Conservation (phyloP, 352 stramenopile species). For the Thalassiosira gravida region DNA sequence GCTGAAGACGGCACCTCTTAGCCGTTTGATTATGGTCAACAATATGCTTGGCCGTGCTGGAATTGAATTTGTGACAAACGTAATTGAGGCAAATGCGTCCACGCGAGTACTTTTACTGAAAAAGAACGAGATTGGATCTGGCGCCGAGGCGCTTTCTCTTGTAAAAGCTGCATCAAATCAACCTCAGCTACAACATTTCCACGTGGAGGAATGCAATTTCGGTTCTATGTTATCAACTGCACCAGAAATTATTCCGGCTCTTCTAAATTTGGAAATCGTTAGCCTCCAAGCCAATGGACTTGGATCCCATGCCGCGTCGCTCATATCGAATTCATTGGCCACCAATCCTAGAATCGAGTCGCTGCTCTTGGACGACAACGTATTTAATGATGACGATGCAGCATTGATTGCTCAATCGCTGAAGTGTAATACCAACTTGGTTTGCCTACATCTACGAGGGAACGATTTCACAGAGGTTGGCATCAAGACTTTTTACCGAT, state of each 20-base stretch:
- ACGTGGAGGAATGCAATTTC: not conserved
- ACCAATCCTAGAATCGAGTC: conserved; percentile 5
- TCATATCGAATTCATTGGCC: conserved; percentile 1
- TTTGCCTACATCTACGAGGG: not conserved
- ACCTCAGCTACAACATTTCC: not conserved
- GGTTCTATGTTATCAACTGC: not conserved
- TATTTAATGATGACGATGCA: conserved; percentile 16
- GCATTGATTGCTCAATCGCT: not conserved
- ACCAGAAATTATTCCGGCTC: not conserved
- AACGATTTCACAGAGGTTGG: conserved; percentile 10
- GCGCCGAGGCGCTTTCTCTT: not conserved
- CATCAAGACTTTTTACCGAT: conserved; percentile 5
- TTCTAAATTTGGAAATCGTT: not conserved
- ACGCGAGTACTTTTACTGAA: not conserved
- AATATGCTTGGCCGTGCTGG: not conserved
- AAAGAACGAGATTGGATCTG: conserved; percentile 1
- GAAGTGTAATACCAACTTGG: conserved; percentile 15
- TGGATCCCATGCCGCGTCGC: conserved; percentile 2
- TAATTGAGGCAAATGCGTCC: not conserved
- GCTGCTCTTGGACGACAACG: conserved; percentile 7
- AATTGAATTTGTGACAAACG: not conserved
- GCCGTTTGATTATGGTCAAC: not conserved
- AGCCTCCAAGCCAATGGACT: conserved; percentile 1
- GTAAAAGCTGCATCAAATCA: not conserved
- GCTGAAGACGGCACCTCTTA: not conserved